Conservation (phyloP, 352 stramenopile genomes). For the Aphanomyces stellatus region DNA sequence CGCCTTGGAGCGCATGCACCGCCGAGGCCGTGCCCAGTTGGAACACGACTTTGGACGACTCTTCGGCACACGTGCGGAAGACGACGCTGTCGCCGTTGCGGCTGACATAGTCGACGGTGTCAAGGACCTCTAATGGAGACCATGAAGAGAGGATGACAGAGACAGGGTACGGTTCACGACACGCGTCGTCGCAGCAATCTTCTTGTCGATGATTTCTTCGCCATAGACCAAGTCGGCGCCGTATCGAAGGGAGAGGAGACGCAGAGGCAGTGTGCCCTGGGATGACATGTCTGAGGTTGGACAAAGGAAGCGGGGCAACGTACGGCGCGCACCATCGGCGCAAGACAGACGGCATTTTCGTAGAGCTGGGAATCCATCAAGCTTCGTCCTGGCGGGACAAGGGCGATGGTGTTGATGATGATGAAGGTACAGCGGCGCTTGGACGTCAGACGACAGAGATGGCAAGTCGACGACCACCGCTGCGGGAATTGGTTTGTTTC, state of each 20-base stretch:
- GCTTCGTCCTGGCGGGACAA: not conserved
- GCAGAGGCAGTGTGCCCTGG: constrained; percentile 86
- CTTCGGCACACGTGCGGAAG: constrained; percentile 80
- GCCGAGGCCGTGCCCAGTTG: constrained; percentile 83
- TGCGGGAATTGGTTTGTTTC: too few relatives aligned
- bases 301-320: constrained; percentile 18
- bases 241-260: constrained; percentile 86
- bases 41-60: constrained; percentile 78
- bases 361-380: constrained; percentile 39
- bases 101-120: constrained; percentile 87
- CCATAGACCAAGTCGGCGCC: constrained; percentile 89
- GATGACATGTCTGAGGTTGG: constrained; percentile 12
- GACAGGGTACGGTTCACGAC: constrained; percentile 53
- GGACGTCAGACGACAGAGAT: too few relatives aligned
- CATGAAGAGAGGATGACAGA: not conserved
- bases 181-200: constrained; percentile 75
- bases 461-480: too few relatives aligned
- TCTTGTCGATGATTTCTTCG: constrained; percentile 94
- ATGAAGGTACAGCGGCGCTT: too few relatives aligned
- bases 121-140: constrained; percentile 38
- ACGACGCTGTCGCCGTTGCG: constrained; percentile 77
- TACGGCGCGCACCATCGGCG: constrained; percentile 93
- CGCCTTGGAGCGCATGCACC: constrained; percentile 63
- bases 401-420: too few relatives aligned
- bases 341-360: constrained; percentile 67